phyloP scores from a whole-genome alignment of 2,329 filamentous ascomycete genomes.

The Epichloe festucae region DNA sequence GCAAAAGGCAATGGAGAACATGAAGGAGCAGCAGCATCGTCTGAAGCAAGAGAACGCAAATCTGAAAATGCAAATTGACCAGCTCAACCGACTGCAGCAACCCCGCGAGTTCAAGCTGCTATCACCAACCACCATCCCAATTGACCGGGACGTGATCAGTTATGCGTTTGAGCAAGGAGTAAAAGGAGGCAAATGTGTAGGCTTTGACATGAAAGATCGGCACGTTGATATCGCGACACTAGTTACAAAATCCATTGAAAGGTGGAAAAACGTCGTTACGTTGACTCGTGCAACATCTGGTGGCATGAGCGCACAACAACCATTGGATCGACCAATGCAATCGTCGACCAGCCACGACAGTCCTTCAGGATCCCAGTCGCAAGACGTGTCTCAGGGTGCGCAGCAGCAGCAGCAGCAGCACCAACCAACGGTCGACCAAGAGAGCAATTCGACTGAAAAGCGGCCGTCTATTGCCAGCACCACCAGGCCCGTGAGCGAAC shows the following conservation, averaged over 20 bases:
- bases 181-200: conserved; percentile 27
- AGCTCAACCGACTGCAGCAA: conserved; percentile 45
- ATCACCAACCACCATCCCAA: conserved; percentile 36
- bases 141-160: conserved; percentile 35
- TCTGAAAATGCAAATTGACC: conserved; percentile 45
- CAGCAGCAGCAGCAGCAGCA: conserved; percentile 10
- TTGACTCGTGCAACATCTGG: conserved; percentile 29
- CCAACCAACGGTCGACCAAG: background rate
- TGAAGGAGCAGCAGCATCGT: conserved; percentile 36
- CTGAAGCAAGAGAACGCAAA: conserved; percentile 44
- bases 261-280: conserved; percentile 51
- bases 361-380: conserved; percentile 12
- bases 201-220: conserved; percentile 36
- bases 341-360: conserved; percentile 10
- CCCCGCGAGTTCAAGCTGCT: conserved; percentile 44
- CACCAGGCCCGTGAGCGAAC: conserved; percentile 22
- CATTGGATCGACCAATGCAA: conserved; percentile 26
- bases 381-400: conserved; percentile 12
- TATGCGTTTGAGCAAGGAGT: conserved; percentile 33
- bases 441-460: conserved; percentile 9
- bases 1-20: conserved; percentile 39
- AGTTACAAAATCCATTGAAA: conserved; percentile 41
- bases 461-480: conserved; percentile 23
- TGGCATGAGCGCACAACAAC: conserved; percentile 37
- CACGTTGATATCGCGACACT: conserved; percentile 38